phyloP scores from a whole-genome alignment of 495 filamentous ascomycete species.

The Ramalina intermedia region DNA sequence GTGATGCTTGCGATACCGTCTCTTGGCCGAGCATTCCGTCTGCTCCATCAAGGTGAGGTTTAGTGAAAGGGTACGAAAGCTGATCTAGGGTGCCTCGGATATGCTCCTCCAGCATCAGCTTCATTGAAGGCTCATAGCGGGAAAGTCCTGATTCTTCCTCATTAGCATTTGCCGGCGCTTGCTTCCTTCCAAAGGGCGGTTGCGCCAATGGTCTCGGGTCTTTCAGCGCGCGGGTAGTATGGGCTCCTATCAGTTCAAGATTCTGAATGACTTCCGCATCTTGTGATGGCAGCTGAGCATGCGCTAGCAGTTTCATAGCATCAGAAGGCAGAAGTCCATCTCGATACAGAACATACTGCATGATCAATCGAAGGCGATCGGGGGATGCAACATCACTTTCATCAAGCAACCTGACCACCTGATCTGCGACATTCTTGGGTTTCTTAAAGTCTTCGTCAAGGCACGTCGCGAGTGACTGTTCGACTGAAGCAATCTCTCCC shows the following conservation, averaged over 20 bases:
- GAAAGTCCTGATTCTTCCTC: conserved; percentile 39
- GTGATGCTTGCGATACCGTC: conserved; percentile 53
- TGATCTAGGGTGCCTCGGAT: conserved; percentile 40
- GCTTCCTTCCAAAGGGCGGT: conserved; percentile 53
- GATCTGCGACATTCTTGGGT: conserved; percentile 73
- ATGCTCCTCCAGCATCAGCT: conserved; percentile 56
- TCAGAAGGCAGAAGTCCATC: conserved; percentile 83
- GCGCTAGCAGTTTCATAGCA: conserved; percentile 67
- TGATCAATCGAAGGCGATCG: conserved; percentile 72
- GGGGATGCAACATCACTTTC: conserved; percentile 51
- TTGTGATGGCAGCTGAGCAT: conserved; percentile 59
- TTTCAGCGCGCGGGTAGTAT: conserved; percentile 58
- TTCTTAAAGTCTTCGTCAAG: conserved; percentile 85
- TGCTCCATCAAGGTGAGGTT: conserved; percentile 50
- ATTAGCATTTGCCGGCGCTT: conserved; percentile 25
- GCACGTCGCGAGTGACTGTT: conserved; percentile 78
- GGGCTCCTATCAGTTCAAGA: conserved; percentile 67
- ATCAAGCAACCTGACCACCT: conserved; percentile 75
- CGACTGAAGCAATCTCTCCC: conserved; percentile 69
- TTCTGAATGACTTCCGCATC: conserved; percentile 63
- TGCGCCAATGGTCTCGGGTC: conserved; percentile 50
- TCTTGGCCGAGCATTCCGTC: conserved; percentile 40
- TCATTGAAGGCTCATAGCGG: conserved; percentile 39
- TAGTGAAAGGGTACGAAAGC: conserved; percentile 62
- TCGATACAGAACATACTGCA: conserved; percentile 73